phyloP scores from a whole-genome alignment of 192 early-diverging fungal genomes.

The Gonapodya sp. region DNA sequence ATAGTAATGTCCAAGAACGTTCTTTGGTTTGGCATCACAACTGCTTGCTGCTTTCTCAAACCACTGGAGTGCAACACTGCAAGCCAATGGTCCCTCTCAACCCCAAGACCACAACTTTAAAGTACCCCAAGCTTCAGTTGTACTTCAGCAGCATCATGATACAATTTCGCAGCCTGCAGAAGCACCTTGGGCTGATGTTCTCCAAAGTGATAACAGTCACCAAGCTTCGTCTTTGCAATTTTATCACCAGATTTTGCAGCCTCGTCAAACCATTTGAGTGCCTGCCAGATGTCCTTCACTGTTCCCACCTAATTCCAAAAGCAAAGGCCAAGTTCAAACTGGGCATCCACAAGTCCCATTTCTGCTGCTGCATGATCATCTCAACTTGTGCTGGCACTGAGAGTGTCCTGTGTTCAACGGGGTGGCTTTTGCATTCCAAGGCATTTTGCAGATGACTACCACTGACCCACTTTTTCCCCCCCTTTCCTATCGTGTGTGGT shows the following conservation, averaged over 20 bases:
- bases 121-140: conserved; percentile 1
- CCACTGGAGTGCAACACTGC: conserved; percentile 3
- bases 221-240: neutral
- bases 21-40: too few species aligned
- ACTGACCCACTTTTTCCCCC: too few species aligned
- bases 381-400: neutral
- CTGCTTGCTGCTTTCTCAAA: conserved; percentile 1
- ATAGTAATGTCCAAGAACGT: too few species aligned
- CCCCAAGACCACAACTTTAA: conserved; percentile 1
- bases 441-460: neutral
- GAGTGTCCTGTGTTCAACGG: neutral
- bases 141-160: conserved; percentile 1
- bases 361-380: neutral
- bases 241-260: conserved; percentile 1
- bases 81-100: conserved; percentile 1
- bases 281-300: conserved; percentile 1
- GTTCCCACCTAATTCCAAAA: neutral
- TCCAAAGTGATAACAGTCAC: conserved; percentile 1
- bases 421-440: neutral
- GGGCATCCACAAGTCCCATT: neutral
- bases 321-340: neutral
- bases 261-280: neutral
- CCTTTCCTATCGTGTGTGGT: too few species aligned
- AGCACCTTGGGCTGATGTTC: neutral
- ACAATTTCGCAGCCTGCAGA: neutral